Percentiles rank a stretch among this genome's conserved stretches.
phyloP scores from a whole-genome alignment of 371 early-diverging fungal genomes.

The Apophysomyces sp. region DNA sequence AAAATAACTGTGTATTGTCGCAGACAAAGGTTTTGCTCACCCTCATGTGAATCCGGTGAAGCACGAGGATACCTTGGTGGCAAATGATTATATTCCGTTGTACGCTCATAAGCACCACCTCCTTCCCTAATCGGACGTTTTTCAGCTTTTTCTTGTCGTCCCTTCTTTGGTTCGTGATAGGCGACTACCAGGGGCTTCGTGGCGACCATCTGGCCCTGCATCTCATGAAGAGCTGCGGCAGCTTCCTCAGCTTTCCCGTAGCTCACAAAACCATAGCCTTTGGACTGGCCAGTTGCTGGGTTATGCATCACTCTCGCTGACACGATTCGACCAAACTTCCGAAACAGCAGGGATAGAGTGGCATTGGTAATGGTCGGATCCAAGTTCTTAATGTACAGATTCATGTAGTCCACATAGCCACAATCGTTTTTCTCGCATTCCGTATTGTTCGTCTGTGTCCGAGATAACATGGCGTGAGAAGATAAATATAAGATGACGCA shows the following conservation, averaged over 20 bases:
- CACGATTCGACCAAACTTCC: slow-evolving; percentile 44
- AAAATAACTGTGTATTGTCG: not conserved
- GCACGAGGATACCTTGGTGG: not conserved
- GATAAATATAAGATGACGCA: slow-evolving; percentile 1
- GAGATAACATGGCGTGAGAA: slow-evolving; percentile 7
- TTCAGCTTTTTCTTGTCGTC: slow-evolving; percentile 16
- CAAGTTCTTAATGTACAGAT: slow-evolving; percentile 53
- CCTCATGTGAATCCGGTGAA: not conserved
- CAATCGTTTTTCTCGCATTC: slow-evolving; percentile 6
- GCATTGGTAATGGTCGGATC: slow-evolving; percentile 43
- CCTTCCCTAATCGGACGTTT: slow-evolving; percentile 10
- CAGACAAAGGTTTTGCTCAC: not conserved
- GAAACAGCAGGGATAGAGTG: slow-evolving; percentile 37
- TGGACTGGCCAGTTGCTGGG: slow-evolving; percentile 36
- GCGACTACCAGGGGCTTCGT: slow-evolving; percentile 27
- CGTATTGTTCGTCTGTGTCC: slow-evolving; percentile 2
- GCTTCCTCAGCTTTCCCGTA: slow-evolving; percentile 39
- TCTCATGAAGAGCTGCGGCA: slow-evolving; percentile 27
- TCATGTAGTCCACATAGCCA: slow-evolving; percentile 32
- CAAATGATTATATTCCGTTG: not conserved
- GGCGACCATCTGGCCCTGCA: slow-evolving; percentile 29
- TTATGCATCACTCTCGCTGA: slow-evolving; percentile 50
- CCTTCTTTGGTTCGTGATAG: slow-evolving; percentile 41
- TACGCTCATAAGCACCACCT: not conserved
- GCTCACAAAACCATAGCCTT: slow-evolving; percentile 49